A percentile compares a stretch with the other conserved stretches of the same genome.
These are phyloP conservation scores for Pyrus bretschneideri DNA, from an alignment of 306 rosid genomes.

Conservation along the genomic window DNA sequence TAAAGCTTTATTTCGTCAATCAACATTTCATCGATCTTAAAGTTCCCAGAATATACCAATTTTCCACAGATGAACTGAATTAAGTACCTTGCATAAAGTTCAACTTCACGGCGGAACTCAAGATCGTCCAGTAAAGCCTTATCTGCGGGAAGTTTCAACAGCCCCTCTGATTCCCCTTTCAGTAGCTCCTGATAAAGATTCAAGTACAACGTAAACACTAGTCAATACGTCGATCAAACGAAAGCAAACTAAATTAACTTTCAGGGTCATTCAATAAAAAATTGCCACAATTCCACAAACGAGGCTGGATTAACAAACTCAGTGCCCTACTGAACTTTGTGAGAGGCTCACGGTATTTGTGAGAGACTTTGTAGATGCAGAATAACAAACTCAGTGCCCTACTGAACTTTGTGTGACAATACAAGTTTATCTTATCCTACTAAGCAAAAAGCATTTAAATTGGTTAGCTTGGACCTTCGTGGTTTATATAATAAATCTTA, in stretches of 20 bases:
- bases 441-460: no score
- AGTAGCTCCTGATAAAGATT: slow-evolving; percentile 44
- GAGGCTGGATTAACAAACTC: no score
- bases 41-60: neutral
- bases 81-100: slow-evolving; percentile 55
- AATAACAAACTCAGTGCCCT: no score
- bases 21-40: neutral
- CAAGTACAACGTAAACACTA: neutral
- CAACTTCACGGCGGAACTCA: slow-evolving; percentile 42
- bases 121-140: slow-evolving; percentile 53
- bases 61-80: neutral
- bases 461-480: neutral
- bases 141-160: slow-evolving; percentile 69
- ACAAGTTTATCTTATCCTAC: no score
- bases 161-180: slow-evolving; percentile 38
- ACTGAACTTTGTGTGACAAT: no score
- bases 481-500: no score
- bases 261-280: no score
- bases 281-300: no score
- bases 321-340: no score
- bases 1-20: neutral
- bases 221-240: neutral
- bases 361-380: no score
- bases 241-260: neutral
- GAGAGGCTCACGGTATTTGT: no score